Percentiles rank a stretch among this genome's conserved stretches.
Evolutionary conservation across 192 early-diverging fungal species (phyloP).

Genomic region (Backusella westeae): DNA sequence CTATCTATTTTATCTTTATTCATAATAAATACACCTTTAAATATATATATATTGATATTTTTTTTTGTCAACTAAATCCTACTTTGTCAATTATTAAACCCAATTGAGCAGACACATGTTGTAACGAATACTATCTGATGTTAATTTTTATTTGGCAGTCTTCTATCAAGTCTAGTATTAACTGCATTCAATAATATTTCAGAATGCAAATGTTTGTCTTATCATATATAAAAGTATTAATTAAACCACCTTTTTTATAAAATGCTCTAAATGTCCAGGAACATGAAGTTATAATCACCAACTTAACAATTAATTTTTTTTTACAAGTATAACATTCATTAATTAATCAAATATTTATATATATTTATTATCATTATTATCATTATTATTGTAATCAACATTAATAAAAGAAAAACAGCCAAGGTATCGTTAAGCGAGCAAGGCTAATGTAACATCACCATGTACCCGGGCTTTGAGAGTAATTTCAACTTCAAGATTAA

Average conservation of each 20-base stretch:
- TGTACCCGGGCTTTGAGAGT: slow-evolving; percentile 22
- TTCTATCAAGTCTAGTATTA: neutral
- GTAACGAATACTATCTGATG: neutral
- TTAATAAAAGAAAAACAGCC: neutral
- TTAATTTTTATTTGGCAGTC: neutral
- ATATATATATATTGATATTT: neutral
- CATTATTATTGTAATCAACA: neutral
- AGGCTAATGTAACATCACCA: slow-evolving; percentile 25
- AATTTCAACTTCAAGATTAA: slow-evolving; percentile 26
- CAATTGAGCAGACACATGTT: neutral
- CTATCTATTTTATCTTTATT: neutral
- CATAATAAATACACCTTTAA: neutral
- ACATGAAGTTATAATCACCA: too few species aligned
- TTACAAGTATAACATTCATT: neutral
- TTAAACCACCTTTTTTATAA: too few species aligned
- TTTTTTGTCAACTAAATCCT: neutral
- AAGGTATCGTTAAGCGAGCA: slow-evolving; percentile 5
- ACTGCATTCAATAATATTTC: neutral
- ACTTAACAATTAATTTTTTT: too few species aligned
- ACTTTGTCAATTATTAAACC: neutral
- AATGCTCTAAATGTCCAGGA: too few species aligned
- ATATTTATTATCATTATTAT: neutral
- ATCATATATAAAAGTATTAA: too few species aligned
- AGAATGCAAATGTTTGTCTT: too few species aligned
- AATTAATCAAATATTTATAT: neutral